Conservation (phyloP, 1,284 basidiomycete species). For the Fomitopsis betulina region DNA sequence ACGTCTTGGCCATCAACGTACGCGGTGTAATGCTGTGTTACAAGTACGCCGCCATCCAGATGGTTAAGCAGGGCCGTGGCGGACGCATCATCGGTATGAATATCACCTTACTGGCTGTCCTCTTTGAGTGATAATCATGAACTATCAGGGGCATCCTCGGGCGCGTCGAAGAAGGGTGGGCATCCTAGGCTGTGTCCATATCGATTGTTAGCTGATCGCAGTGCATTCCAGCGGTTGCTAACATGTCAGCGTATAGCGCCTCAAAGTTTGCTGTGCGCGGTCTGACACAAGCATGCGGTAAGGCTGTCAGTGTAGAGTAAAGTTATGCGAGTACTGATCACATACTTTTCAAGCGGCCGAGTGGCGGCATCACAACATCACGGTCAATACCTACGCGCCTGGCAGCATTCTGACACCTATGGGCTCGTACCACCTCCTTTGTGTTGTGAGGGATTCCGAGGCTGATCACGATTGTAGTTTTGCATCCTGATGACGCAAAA, state of each 20-base stretch:
- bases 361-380: conserved; percentile 15
- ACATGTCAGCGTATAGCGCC: conserved; percentile 16
- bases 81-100: conserved; percentile 25
- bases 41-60: conserved; percentile 26
- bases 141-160: conserved; percentile 16
- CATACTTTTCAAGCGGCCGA: not conserved
- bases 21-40: conserved; percentile 28
- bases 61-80: conserved; percentile 27
- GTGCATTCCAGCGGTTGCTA: conserved; percentile 8
- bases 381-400: conserved; percentile 25
- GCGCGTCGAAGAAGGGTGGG: conserved; percentile 18
- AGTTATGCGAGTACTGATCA: not conserved
- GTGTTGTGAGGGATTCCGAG: not conserved
- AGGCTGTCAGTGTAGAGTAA: not conserved
- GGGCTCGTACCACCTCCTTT: conserved; percentile 10
- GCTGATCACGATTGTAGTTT: conserved; percentile 1
- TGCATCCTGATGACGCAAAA: conserved; percentile 16
- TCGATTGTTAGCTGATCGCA: not conserved
- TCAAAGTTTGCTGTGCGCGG: conserved; percentile 32
- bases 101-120: not conserved
- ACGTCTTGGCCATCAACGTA: conserved; percentile 22
- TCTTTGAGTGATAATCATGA: not conserved
- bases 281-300: conserved; percentile 27
- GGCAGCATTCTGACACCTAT: conserved; percentile 20
- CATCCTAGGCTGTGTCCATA: not conserved